phyloP scores from a whole-genome alignment of 768 basidiomycete species.

The Cystofilobasidium bisporidii region DNA sequence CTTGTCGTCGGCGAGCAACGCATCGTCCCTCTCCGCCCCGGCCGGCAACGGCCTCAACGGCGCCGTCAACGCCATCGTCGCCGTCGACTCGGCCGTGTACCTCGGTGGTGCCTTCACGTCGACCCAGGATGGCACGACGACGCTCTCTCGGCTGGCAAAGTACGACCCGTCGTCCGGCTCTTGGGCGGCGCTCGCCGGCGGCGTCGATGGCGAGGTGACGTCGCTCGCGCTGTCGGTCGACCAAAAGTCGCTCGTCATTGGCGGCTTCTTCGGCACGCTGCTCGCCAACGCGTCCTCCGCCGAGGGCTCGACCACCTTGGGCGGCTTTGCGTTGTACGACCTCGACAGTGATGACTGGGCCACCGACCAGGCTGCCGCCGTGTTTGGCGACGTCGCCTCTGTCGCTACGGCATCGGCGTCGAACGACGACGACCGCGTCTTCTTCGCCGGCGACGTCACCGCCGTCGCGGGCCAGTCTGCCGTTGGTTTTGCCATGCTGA shows the following conservation, averaged over 20 bases:
- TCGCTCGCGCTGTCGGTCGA: constrained; percentile 44
- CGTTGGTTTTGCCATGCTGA: constrained; percentile 57
- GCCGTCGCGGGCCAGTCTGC: constrained; percentile 46
- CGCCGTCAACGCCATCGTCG: constrained; percentile 56
- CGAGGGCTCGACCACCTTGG: constrained; percentile 37
- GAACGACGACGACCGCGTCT: background rate
- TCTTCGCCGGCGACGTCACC: constrained; percentile 66
- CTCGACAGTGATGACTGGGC: constrained; percentile 41
- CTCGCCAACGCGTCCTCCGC: constrained; percentile 31
- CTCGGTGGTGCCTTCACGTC: constrained; percentile 83
- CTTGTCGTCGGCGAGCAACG: constrained; percentile 45
- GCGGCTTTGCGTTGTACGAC: constrained; percentile 72
- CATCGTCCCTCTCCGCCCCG: constrained; percentile 43
- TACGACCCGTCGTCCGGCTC: constrained; percentile 58
- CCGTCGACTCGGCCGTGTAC: constrained; percentile 51
- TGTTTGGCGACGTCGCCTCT: constrained; percentile 2
- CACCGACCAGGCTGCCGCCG: background rate
- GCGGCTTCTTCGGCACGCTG: constrained; percentile 63
- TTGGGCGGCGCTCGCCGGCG: constrained; percentile 63
- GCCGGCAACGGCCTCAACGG: constrained; percentile 69
- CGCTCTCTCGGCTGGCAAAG: constrained; percentile 52
- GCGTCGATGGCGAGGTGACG: constrained; percentile 62
- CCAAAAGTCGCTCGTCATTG: constrained; percentile 47
- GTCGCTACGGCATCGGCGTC: background rate
- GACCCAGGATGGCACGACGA: constrained; percentile 48